Percentiles rank a stretch among this genome's conserved stretches.
Conservation (phyloP, 2,329 filamentous ascomycete genomes). For the Aureobasidium sp. region DNA sequence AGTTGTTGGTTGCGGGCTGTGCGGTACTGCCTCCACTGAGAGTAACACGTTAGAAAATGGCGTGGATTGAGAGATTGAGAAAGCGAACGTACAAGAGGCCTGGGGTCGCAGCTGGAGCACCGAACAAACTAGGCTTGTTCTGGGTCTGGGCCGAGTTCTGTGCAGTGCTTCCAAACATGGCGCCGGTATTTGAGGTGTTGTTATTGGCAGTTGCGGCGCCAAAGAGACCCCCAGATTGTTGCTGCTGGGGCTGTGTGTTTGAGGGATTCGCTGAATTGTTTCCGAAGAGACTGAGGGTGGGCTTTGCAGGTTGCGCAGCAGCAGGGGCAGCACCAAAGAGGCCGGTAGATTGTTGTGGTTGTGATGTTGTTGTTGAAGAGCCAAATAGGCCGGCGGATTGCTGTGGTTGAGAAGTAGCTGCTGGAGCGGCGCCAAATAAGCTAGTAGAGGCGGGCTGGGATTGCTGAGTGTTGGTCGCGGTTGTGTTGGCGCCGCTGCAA, state of each 20-base stretch:
- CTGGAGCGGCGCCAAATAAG: slow-evolving; percentile 18
- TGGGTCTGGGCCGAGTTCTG: slow-evolving; percentile 8
- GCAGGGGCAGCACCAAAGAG: slow-evolving; percentile 17
- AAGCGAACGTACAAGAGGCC: slow-evolving; percentile 17
- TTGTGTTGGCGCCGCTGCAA: not conserved
- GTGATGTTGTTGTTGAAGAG: slow-evolving; percentile 14
- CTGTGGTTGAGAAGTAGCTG: slow-evolving; percentile 15
- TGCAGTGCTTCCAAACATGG: slow-evolving; percentile 19
- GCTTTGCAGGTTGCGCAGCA: slow-evolving; percentile 12
- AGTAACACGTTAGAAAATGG: slow-evolving; percentile 11
- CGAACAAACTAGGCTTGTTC: slow-evolving; percentile 26
- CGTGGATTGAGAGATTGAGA: slow-evolving; percentile 18
- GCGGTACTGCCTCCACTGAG: slow-evolving; percentile 24
- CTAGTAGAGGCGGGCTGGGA: slow-evolving; percentile 11
- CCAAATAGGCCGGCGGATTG: slow-evolving; percentile 22
- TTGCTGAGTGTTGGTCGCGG: slow-evolving; percentile 1
- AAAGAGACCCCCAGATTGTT: slow-evolving; percentile 17
- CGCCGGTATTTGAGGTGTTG: not conserved
- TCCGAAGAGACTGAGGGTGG: slow-evolving; percentile 22
- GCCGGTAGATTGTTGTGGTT: slow-evolving; percentile 17
- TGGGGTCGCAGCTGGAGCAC: slow-evolving; percentile 16
- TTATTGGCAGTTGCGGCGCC: not conserved
- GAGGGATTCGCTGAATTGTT: not conserved
- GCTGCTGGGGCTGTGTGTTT: slow-evolving; percentile 16
- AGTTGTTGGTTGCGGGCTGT: slow-evolving; percentile 20